Evolutionary conservation across 805 yeast species (phyloP), one percentile per base, ranked within the genome.

Genomic region (Candida multigemmis): DNA sequence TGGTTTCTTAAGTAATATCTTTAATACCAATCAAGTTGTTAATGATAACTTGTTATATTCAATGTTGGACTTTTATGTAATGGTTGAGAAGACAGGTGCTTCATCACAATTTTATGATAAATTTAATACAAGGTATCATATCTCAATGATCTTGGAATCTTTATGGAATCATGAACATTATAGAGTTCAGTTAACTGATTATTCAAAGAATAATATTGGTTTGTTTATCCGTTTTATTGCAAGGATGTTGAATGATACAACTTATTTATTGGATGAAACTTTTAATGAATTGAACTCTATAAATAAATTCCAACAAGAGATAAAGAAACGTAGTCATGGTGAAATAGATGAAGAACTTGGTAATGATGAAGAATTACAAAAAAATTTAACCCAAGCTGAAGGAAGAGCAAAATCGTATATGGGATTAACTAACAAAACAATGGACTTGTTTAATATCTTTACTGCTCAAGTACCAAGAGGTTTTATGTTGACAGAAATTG

Each of bases 91-190:
- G 44, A 91, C 98, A 0, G 98, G 98, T 7, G 80, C 96, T 2
- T 77, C 89, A 6, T 76, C 93, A 0, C 97, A 91, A 53, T 91
- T 89, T 48, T 89, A 89, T 51, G 99, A 91, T 52, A 91, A 91
- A 55, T 91, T 91, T 59, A 87, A 85, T 50, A 73, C 84, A 23
- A 71, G 98, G 50, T 89, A 76, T 53, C 79, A 84, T 47, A 83
- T 91, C 16, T 80, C 96, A 1, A 71, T 71, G 24, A 79, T 91
- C 18, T 57, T 91, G 42, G 89, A 85, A 48, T 76, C 77, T 40
- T 59, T 91, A 29, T 91, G 96, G 93, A 69, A 75, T 32, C 72
- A 73, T 39, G 77, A 76, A 13, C 47, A 60, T 16, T 89, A 83
- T 53, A 71, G 78, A 33, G 50, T 56, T 5, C 91, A 83, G 50